Evolutionary conservation across 768 basidiomycete species (phyloP).

Genomic region (Termitomyces sp.): DNA sequence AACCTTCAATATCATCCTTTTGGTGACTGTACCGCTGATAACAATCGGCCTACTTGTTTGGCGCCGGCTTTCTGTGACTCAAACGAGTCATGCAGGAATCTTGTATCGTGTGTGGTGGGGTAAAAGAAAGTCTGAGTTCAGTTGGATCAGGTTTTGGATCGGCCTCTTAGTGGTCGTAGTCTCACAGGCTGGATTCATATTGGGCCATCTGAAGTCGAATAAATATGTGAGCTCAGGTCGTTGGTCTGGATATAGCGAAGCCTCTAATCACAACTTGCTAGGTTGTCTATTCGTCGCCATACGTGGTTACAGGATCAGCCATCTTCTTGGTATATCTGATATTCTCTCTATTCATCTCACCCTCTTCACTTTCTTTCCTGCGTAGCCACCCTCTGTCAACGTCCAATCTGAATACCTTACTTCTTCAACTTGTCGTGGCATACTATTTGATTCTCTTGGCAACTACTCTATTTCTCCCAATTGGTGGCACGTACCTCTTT

Average conservation of each 20-base stretch:
- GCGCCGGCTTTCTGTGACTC: constrained; percentile 18
- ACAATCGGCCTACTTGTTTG: constrained; percentile 39
- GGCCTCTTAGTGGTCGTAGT: constrained; percentile 45
- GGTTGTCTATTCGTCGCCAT: constrained; percentile 61
- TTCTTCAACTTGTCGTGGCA: constrained; percentile 52
- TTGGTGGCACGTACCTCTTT: constrained; percentile 59
- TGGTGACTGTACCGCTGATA: constrained; percentile 62
- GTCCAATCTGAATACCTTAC: constrained; percentile 18
- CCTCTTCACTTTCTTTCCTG: constrained; percentile 2
- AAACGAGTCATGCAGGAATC: constrained; percentile 9
- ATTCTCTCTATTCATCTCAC: constrained; percentile 40
- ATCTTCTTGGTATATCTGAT: constrained; percentile 51
- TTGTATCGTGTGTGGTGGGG: constrained; percentile 1
- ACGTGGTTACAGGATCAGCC: constrained; percentile 48
- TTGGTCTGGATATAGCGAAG: neutral
- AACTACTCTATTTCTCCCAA: constrained; percentile 43
- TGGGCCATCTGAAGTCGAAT: constrained; percentile 53
- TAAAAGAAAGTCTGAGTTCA: constrained; percentile 10
- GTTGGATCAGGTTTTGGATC: constrained; percentile 63
- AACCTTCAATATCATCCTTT: constrained; percentile 54
- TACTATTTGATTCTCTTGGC: constrained; percentile 56
- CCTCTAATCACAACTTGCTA: constrained; percentile 24
- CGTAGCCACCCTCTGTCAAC: neutral
- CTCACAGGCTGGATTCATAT: constrained; percentile 47
- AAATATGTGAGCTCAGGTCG: constrained; percentile 51